Evolutionary conservation across 2,329 filamentous ascomycete genomes (phyloP).

Genomic region (Penicillium janthinellum): DNA sequence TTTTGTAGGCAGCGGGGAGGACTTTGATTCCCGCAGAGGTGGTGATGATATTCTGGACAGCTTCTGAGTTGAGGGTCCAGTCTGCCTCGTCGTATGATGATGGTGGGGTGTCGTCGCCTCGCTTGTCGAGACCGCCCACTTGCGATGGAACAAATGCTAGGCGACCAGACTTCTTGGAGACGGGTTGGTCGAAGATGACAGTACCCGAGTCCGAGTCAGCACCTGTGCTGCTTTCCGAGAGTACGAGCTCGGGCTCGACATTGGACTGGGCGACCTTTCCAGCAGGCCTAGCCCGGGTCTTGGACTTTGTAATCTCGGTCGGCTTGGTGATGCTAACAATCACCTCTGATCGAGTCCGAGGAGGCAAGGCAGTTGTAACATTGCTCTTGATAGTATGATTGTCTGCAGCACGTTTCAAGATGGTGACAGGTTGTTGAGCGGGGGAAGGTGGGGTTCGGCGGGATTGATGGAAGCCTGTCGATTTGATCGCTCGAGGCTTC

Average conservation of each 20-base stretch:
- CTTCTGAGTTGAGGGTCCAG: constrained; percentile 18
- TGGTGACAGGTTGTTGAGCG: constrained; percentile 4
- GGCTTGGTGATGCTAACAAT: neutral
- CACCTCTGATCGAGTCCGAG: neutral
- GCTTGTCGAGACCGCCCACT: constrained; percentile 23
- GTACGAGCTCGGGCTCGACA: constrained; percentile 14
- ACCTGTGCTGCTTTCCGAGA: constrained; percentile 32
- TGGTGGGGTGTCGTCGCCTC: constrained; percentile 33
- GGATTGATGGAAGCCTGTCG: neutral
- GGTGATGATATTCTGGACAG: constrained; percentile 16
- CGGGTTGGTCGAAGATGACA: constrained; percentile 35
- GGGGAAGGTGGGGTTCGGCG: neutral
- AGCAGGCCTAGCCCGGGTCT: constrained; percentile 5
- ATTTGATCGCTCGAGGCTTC: constrained; percentile 7
- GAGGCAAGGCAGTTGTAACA: neutral
- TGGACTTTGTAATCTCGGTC: constrained; percentile 7
- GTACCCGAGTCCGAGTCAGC: constrained; percentile 34
- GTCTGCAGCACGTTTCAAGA: constrained; percentile 6
- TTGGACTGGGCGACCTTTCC: constrained; percentile 1
- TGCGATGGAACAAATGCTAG: constrained; percentile 32
- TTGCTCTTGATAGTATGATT: neutral
- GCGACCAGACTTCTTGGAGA: constrained; percentile 18
- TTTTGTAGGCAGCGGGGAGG: constrained; percentile 29
- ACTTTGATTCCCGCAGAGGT: constrained; percentile 19
- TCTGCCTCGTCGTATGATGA: constrained; percentile 40